Conservation (phyloP, 1,284 basidiomycete species). For the Tremellales sp. region DNA sequence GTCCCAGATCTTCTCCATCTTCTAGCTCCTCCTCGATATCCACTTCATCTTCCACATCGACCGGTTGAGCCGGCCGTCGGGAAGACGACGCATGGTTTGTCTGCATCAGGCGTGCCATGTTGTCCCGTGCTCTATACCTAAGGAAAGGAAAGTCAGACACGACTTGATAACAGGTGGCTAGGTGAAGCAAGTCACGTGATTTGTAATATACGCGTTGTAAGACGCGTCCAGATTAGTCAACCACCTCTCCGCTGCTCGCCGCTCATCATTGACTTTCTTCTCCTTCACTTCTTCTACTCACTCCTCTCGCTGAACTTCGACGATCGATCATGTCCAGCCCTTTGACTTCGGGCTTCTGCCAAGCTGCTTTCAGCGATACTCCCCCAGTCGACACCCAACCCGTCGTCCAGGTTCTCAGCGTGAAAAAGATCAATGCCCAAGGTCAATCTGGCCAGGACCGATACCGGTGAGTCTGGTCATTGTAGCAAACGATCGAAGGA, state of each 20-base stretch:
- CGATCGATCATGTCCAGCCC: constrained; percentile 27
- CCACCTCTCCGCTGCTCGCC: constrained; percentile 6
- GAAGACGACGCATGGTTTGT: too few relatives aligned
- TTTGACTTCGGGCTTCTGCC: constrained; percentile 40
- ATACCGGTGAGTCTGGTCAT: constrained; percentile 38
- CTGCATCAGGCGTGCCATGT: too few relatives aligned
- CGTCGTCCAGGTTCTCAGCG: constrained; percentile 71
- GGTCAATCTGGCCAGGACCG: constrained; percentile 42
- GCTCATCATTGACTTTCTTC: background rate
- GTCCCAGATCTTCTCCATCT: constrained; percentile 13
- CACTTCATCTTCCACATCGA: constrained; percentile 1
- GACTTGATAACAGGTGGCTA: background rate
- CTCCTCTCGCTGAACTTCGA: constrained; percentile 2
- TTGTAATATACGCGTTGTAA: background rate
- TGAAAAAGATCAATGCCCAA: constrained; percentile 63
- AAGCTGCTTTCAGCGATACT: constrained; percentile 28
- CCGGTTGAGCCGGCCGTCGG: too few relatives aligned
- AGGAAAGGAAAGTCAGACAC: background rate
- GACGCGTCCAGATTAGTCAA: constrained; percentile 15
- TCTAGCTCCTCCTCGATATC: constrained; percentile 9
- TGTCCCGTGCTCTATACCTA: background rate
- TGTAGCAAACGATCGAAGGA: background rate
- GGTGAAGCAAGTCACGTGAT: constrained; percentile 1
- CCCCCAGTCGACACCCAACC: constrained; percentile 53
- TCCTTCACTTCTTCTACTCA: constrained; percentile 6